Evolutionary conservation across 257 asterid species (phyloP).

Genomic region (Solanum paucissectum): DNA sequence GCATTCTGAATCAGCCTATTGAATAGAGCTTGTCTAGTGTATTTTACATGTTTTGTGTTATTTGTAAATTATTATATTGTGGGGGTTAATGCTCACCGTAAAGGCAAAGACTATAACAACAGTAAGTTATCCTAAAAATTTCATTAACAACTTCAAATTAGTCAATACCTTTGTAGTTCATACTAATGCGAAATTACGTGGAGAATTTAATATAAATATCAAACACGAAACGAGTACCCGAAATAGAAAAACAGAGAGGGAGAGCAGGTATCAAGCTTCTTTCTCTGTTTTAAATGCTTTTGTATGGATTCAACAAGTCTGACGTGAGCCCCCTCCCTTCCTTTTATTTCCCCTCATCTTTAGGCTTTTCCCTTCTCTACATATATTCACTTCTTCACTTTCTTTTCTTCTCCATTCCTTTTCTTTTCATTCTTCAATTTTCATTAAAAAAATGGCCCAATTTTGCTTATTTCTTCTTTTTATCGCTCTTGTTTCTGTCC

Average conservation of each 20-base stretch:
- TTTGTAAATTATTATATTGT: too few species aligned
- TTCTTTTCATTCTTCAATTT: not conserved
- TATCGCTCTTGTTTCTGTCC: not conserved
- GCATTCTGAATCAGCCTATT: not conserved
- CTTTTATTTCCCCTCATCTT: not conserved
- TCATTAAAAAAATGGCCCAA: not conserved
- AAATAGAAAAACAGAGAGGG: not conserved
- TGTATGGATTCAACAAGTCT: slow-evolving; percentile 1
- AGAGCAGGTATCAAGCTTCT: slow-evolving; percentile 3
- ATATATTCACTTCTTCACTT: not conserved
- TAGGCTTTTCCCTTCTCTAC: not conserved
- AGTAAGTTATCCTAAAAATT: too few species aligned
- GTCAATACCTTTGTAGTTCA: not conserved
- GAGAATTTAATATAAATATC: not conserved
- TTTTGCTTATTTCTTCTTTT: not conserved
- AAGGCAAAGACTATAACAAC: too few species aligned
- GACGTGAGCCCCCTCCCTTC: slow-evolving; percentile 2
- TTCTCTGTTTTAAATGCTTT: slow-evolving; percentile 5
- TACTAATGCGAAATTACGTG: not conserved
- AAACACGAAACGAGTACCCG: fast-evolving
- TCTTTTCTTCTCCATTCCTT: not conserved
- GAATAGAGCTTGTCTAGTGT: too few species aligned
- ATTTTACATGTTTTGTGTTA: not conserved
- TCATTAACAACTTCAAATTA: not conserved
- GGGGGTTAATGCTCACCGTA: too few species aligned